Percentiles rank a stretch among this genome's conserved stretches.
These are phyloP conservation scores for Trichophaea hybrida DNA, from an alignment of 2,329 filamentous ascomycete genomes.

Conservation along the genomic window DNA sequence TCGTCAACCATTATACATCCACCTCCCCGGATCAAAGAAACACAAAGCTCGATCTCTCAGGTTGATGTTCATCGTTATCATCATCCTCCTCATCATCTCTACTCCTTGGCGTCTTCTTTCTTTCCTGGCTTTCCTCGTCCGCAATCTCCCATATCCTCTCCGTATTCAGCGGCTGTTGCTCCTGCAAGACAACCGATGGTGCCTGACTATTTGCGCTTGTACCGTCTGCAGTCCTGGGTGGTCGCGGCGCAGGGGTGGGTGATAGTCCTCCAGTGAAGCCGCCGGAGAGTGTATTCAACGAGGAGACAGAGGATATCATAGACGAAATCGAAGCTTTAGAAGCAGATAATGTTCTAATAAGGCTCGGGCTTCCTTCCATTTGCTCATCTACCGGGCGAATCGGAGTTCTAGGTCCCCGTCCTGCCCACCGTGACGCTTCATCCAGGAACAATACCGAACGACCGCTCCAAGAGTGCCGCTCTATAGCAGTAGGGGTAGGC, in stretches of 20 bases:
- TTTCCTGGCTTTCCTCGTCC: slow-evolving; percentile 8
- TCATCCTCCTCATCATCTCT: not conserved
- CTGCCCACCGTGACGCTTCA: not conserved
- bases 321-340: slow-evolving; percentile 16
- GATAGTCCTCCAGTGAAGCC: slow-evolving; percentile 11
- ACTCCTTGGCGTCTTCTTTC: slow-evolving; percentile 2
- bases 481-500: not conserved
- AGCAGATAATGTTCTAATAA: not conserved
- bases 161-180: slow-evolving; percentile 16
- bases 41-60: not conserved
- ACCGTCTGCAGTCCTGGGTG: not conserved
- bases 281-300: slow-evolving; percentile 9
- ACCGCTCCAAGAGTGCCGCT: slow-evolving; percentile 19
- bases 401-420: not conserved
- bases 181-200: slow-evolving; percentile 11
- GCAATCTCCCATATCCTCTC: slow-evolving; percentile 13
- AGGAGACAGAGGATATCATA: slow-evolving; percentile 15
- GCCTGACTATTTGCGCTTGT: slow-evolving; percentile 4
- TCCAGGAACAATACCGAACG: slow-evolving; percentile 1
- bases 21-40: not conserved
- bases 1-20: not conserved
- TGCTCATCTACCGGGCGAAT: not conserved
- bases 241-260: slow-evolving; percentile 13
- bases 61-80: not conserved
- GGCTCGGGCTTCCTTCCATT: not conserved